Evolutionary conservation across 768 basidiomycete genomes (phyloP).

Genomic region (Polyporus arcularius): DNA sequence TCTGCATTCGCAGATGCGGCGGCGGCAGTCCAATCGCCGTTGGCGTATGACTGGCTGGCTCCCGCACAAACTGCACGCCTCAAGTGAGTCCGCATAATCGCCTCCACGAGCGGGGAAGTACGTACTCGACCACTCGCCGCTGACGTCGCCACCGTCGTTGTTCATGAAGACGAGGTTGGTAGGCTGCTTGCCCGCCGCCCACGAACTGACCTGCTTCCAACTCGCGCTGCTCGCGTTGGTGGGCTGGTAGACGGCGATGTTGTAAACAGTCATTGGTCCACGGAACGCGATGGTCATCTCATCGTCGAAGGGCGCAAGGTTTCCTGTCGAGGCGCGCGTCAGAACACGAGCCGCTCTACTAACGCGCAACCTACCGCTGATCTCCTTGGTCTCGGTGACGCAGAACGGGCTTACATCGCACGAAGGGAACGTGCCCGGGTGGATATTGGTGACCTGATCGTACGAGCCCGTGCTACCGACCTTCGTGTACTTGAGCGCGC

Average conservation of each 20-base stretch:
- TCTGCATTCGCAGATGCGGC: conserved; percentile 27
- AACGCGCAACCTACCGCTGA: conserved; percentile 13
- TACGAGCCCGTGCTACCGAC: conserved; percentile 30
- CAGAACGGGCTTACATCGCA: conserved; percentile 28
- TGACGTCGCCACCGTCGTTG: conserved; percentile 29
- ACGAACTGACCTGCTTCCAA: conserved; percentile 30
- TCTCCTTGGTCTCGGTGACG: conserved; percentile 20
- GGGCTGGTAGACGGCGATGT: conserved; percentile 33
- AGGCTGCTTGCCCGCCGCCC: conserved; percentile 18
- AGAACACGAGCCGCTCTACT: background rate
- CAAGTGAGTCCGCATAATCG: background rate
- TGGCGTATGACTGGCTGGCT: conserved; percentile 32
- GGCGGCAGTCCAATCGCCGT: conserved; percentile 24
- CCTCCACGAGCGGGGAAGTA: background rate
- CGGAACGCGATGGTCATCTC: conserved; percentile 30
- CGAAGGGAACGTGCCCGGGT: conserved; percentile 27
- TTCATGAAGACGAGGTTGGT: conserved; percentile 34
- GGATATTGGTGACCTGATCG: conserved; percentile 30
- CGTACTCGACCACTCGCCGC: conserved; percentile 31
- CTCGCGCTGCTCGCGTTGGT: conserved; percentile 24
- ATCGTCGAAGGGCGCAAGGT: conserved; percentile 33
- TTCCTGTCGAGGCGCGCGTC: conserved; percentile 15
- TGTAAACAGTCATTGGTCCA: conserved; percentile 28
- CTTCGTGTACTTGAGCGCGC: conserved; percentile 28
- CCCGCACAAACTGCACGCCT: conserved; percentile 28